Evolutionary conservation across 495 filamentous ascomycete genomes (phyloP), one percentile per base, ranked within the genome.

Genomic region (Xylaria castorea): DNA sequence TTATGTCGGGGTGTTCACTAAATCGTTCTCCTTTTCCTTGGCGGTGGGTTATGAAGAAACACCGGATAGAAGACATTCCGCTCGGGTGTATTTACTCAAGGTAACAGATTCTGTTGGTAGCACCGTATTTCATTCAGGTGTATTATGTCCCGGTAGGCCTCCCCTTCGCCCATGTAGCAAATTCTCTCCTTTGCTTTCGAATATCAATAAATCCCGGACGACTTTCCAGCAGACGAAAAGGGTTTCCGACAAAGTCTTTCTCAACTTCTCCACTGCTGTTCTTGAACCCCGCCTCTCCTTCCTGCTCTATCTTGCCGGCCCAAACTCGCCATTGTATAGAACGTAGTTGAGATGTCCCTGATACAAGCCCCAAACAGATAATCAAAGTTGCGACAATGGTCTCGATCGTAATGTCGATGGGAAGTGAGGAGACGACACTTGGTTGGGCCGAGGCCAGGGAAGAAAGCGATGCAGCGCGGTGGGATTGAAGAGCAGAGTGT

Each of bases 251-350:
- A 62, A 80, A 85, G 42, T 87, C 83, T 79, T 84, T 86, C 62
- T 85, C 84, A 18, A 83, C 80, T 66, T 81, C 75, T 73, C 93
- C 93, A 80, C 89, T 87, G 72, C 88, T 89, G 84, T 92, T 89
- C 79, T 89, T 85, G 76, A 94, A 95, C 3, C 90, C 89, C 66
- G 85, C 78, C 87, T 86, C 85, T 84, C 91, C 85, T 87, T 94
- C 91, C 69, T 86, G 87, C 83, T 97, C 93, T 72, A 94, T 90
- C 81, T 93, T 88, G 61, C 93, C 92, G 34, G 92, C 92, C 93
- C 93, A 97, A 71, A 91, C 90, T 30, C 89, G 88, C 92, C 92
- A 94, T 80, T 89, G 90, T 71, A 95, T 91, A 1, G 93, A 92
- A 80, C 92, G 89, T 75, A 94, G 79, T 60, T 91, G 87, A 40